Conservation (phyloP, 176 grass and related monocot species). For the Bonia amplexicaulis region DNA sequence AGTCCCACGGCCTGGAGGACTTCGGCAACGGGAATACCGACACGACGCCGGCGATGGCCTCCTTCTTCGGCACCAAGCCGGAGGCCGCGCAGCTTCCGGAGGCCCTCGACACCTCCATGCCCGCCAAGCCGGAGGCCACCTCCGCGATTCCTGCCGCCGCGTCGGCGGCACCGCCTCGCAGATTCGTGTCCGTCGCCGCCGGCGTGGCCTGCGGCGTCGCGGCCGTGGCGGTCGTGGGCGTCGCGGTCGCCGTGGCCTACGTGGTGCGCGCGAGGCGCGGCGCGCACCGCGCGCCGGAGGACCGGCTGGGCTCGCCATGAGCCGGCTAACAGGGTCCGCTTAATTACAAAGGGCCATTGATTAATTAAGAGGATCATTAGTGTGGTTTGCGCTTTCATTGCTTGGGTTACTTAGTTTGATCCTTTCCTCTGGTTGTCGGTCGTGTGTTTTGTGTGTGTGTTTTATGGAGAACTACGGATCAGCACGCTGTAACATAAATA, state of each 20-base stretch:
- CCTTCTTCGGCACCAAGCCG: slow-evolving; percentile 51
- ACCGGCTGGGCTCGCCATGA: slow-evolving; percentile 34
- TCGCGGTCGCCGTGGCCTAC: slow-evolving; percentile 39
- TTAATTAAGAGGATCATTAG: slow-evolving; percentile 22
- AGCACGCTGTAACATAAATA: slow-evolving; percentile 45
- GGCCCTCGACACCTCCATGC: slow-evolving; percentile 9
- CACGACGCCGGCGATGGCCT: slow-evolving; percentile 16
- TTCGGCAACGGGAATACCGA: not conserved
- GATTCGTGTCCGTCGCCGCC: slow-evolving; percentile 41
- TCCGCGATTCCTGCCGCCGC: slow-evolving; percentile 16
- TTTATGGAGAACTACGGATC: not conserved
- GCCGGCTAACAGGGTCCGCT: not conserved
- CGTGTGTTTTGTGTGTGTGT: not conserved
- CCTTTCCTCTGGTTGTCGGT: not conserved
- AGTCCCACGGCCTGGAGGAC: slow-evolving; percentile 37
- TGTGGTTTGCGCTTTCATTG: not conserved
- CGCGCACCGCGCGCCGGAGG: slow-evolving; percentile 20
- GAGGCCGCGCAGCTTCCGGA: slow-evolving; percentile 46
- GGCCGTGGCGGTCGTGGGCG: slow-evolving; percentile 37
- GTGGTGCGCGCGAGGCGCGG: slow-evolving; percentile 43
- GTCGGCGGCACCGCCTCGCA: not conserved
- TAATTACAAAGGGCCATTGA: not conserved
- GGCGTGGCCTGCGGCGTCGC: slow-evolving; percentile 48
- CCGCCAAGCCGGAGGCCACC: slow-evolving; percentile 49
- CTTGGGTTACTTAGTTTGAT: not conserved